Evolutionary conservation across 495 filamentous ascomycete genomes (phyloP).

Genomic region (Xylaria bambusicola): DNA sequence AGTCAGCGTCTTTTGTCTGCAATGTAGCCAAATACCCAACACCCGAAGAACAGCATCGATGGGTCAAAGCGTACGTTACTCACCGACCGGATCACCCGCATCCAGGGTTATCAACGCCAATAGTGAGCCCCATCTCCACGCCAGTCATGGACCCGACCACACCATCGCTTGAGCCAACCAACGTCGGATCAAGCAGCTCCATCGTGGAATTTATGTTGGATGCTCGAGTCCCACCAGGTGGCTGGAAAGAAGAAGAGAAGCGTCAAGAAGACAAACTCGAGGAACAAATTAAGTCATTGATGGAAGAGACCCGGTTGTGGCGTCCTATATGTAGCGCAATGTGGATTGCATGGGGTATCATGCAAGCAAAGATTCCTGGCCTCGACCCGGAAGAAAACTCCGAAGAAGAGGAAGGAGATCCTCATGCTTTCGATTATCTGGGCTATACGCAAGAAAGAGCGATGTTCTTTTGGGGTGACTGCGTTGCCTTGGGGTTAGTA

Average conservation of each 20-base stretch:
- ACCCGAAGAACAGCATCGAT: conserved; percentile 76
- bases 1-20: conserved; percentile 62
- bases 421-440: conserved; percentile 83
- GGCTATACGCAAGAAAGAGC: conserved; percentile 89
- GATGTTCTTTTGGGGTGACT: conserved; percentile 90
- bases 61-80: conserved; percentile 82
- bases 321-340: conserved; percentile 80
- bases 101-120: conserved; percentile 54
- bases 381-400: conserved; percentile 28
- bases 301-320: conserved; percentile 83
- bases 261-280: conserved; percentile 61
- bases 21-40: conserved; percentile 73
- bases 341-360: conserved; percentile 95
- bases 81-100: conserved; percentile 65
- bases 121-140: conserved; percentile 44
- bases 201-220: conserved; percentile 72
- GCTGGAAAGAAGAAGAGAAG: conserved; percentile 62
- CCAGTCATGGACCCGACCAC: conserved; percentile 29
- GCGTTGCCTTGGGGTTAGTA: conserved; percentile 70
- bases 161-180: conserved; percentile 29
- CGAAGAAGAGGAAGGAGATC: conserved; percentile 44
- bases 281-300: conserved; percentile 62
- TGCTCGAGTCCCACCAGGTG: conserved; percentile 58
- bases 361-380: conserved; percentile 84
- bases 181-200: conserved; percentile 36